These are phyloP conservation scores for Tylopilus vinaceipallidus DNA, from an alignment of 768 basidiomycete genomes.

Conservation along the genomic window DNA sequence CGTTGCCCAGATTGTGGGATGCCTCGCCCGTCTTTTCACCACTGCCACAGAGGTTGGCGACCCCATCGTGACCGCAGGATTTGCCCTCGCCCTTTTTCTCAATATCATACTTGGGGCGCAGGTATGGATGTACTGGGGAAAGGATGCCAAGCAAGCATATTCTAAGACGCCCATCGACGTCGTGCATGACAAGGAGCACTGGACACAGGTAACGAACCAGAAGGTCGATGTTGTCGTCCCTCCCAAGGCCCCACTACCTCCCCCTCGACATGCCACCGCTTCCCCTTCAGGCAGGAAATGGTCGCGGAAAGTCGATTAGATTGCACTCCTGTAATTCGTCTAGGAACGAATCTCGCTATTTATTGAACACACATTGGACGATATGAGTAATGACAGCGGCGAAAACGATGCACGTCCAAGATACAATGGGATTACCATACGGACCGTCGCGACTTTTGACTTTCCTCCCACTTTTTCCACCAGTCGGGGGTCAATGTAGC, in stretches of 20 bases:
- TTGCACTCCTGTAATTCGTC: slow-evolving; percentile 20
- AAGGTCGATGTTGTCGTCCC: slow-evolving; percentile 45
- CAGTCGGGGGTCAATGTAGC: slow-evolving; percentile 24
- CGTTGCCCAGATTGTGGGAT: slow-evolving; percentile 82
- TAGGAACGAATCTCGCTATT: slow-evolving; percentile 12
- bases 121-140: slow-evolving; percentile 82
- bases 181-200: slow-evolving; percentile 29
- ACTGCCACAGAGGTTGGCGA: slow-evolving; percentile 90
- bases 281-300: slow-evolving; percentile 61
- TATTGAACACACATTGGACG: slow-evolving; percentile 11
- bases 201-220: slow-evolving; percentile 23
- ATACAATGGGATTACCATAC: not conserved
- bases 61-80: slow-evolving; percentile 75
- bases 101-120: slow-evolving; percentile 85
- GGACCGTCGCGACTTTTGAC: slow-evolving; percentile 13
- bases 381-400: not conserved
- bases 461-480: slow-evolving; percentile 32
- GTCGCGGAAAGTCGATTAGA: slow-evolving; percentile 71
- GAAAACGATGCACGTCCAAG: not conserved
- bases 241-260: slow-evolving; percentile 41
- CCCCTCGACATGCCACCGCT: slow-evolving; percentile 39
- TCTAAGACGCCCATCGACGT: slow-evolving; percentile 18
- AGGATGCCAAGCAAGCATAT: slow-evolving; percentile 37
- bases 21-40: slow-evolving; percentile 90
- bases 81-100: slow-evolving; percentile 75